phyloP scores from a whole-genome alignment of 139 green algal genomes.

The Astrephomene gubernaculifera region DNA sequence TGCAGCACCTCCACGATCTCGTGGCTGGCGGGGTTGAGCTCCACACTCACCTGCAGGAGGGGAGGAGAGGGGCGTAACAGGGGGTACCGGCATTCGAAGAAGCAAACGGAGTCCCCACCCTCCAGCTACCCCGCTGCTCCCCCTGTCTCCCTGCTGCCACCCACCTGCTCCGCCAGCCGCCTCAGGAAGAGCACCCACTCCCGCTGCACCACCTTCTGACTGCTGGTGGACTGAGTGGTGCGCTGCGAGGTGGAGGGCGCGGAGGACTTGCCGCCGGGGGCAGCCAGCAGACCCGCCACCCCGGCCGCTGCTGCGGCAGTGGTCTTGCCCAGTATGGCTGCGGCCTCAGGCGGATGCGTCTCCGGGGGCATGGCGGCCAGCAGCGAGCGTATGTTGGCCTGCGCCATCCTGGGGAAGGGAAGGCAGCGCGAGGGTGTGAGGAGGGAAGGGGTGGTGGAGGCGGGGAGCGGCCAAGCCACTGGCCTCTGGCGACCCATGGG shows the following conservation, averaged over 20 bases:
- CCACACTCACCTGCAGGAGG: conserved; percentile 14
- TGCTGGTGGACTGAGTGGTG: background rate
- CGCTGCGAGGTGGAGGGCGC: conserved; percentile 3
- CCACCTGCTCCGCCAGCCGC: background rate
- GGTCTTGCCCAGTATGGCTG: background rate
- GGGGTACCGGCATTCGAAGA: no score
- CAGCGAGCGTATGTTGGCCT: conserved; percentile 2
- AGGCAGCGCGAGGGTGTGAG: background rate
- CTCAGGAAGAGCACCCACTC: conserved; percentile 17
- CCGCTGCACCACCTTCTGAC: conserved; percentile 16
- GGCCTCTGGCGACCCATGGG: no score
- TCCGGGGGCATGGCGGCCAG: conserved; percentile 10
- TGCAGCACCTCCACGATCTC: conserved; percentile 29
- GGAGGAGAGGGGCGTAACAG: no score
- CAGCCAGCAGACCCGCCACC: background rate
- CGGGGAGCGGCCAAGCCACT: background rate
- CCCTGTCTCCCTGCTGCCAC: no score
- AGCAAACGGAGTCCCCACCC: no score
- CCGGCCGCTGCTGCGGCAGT: background rate
- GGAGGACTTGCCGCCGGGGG: background rate
- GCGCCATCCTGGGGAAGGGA: background rate
- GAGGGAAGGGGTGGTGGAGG: background rate
- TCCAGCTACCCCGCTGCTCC: no score
- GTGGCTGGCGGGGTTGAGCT: conserved; percentile 2
- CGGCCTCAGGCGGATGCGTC: background rate